Base-by-base conservation (phyloP, 2,329 filamentous ascomycete species). In the Calonectria montana region DNA sequence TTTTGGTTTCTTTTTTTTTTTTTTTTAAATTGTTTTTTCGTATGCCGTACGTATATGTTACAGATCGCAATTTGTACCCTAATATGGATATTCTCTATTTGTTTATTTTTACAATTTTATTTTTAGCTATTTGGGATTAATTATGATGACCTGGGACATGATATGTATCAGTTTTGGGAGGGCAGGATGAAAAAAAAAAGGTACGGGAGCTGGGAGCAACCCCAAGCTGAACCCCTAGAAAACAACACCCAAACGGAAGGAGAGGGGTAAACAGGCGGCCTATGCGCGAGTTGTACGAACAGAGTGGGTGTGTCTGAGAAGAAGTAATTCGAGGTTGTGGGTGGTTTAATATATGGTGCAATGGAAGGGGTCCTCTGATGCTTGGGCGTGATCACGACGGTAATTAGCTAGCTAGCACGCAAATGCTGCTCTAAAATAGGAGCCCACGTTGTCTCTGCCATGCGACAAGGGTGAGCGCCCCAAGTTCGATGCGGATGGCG, bases 401-500 rank as follows among this genome's bases (percentile, higher is more conserved):
- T 37, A 21, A 37, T 57, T 29, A 29, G 31, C 8, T 50, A 50
- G 35, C n/a, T 10, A n/a, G 4, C 13, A 23, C 21, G 16, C 25
- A 10, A 37, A 13, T 10, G 31, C 21, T 29, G 50, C 50, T 57
- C n/a, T 37, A 61, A 61, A 61, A 61, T 61, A 43, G 57, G 41
- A 61, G 57, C 35, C 57, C 57, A 61, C 43, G 43, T 64, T 45
- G 61, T 65, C 31, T 25, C 25, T 55, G 45, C 25, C 47, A 53
- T 65, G 63, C 25, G 63, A 43, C 45, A 31, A 23, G 55, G 45
- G 47, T 68, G n/a, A 15, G 66, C 31, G 66, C 43, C 27, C 41
- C 23, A 47, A 65, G 62, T 65, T 59, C 47, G 63, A 67, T 47
- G 69, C 50, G 25, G 45, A 73, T 57, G 69, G 72, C 74, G 76